Conservation (phyloP, 129 eudicot genomes). For the Flaveria ramosissima region DNA sequence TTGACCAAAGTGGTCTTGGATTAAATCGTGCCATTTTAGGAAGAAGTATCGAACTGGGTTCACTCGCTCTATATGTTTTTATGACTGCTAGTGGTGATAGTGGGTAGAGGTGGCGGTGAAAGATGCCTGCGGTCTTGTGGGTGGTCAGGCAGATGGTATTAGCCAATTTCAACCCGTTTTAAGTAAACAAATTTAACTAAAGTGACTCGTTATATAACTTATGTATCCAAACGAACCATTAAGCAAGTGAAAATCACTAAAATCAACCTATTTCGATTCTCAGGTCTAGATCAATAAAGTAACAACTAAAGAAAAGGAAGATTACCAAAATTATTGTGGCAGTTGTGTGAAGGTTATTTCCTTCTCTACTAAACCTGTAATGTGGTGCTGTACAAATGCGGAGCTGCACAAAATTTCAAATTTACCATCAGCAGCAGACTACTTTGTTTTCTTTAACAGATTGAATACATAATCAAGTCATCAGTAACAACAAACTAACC, state of each 20-base stretch:
- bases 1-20: too few relatives aligned
- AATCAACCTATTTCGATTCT: too few relatives aligned
- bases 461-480: not conserved
- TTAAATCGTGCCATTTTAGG: not conserved
- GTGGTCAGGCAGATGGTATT: not conserved
- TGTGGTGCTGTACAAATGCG: constrained; percentile 91
- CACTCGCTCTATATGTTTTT: not conserved
- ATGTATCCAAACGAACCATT: too few relatives aligned
- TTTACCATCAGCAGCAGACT: not conserved
- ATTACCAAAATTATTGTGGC: constrained; percentile 85
- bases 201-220: too few relatives aligned
- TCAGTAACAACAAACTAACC: constrained; percentile 47
- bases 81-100: not conserved
- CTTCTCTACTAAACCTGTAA: constrained; percentile 81
- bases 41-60: not conserved
- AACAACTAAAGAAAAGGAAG: not conserved
- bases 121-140: not conserved
- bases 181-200: not conserved
- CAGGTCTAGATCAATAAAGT: not conserved
- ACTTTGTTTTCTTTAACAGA: not conserved
- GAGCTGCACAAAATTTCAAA: constrained; percentile 46
- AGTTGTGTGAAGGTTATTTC: constrained; percentile 77
- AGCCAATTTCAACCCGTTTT: not conserved
- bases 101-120: not conserved
- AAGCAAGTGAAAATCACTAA: too few relatives aligned